A percentile compares a stretch with the other conserved stretches of the same genome.
These are phyloP conservation scores for Elsinoe necatrix DNA, from an alignment of 2,329 filamentous ascomycete species.

Conservation along the genomic window DNA sequence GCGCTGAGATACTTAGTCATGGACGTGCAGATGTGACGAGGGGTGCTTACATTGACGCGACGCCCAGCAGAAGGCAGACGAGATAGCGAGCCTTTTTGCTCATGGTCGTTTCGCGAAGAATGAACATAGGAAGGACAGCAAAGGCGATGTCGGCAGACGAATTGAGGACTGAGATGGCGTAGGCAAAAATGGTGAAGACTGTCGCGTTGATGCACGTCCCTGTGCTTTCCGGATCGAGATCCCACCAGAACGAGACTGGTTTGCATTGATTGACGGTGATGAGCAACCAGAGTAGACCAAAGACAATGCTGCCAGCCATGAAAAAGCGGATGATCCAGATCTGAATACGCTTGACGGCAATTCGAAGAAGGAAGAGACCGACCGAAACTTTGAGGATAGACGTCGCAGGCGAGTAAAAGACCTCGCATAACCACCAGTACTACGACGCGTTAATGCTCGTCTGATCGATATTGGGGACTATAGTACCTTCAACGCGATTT, in stretches of 20 bases:
- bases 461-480: neutral
- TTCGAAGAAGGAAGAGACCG: constrained; percentile 46
- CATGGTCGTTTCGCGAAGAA: constrained; percentile 36
- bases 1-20: constrained; percentile 29
- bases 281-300: constrained; percentile 44
- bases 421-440: constrained; percentile 50
- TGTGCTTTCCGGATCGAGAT: constrained; percentile 30
- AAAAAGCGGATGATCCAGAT: constrained; percentile 39
- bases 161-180: constrained; percentile 29
- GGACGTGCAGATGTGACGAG: constrained; percentile 26
- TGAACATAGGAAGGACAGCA: constrained; percentile 34
- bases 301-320: constrained; percentile 38
- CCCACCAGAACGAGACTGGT: constrained; percentile 47
- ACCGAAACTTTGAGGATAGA: constrained; percentile 45
- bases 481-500: constrained; percentile 13
- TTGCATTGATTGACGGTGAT: constrained; percentile 46
- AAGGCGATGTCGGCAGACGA: constrained; percentile 37
- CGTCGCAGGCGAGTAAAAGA: constrained; percentile 45
- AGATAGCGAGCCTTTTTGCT: constrained; percentile 31
- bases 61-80: constrained; percentile 32
- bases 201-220: constrained; percentile 36
- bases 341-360: constrained; percentile 41
- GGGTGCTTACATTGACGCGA: constrained; percentile 32
- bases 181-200: constrained; percentile 39
- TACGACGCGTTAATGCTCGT: constrained; percentile 17